Base-by-base conservation (phyloP, 1,284 basidiomycete species). In the Trichosporon faecale region DNA sequence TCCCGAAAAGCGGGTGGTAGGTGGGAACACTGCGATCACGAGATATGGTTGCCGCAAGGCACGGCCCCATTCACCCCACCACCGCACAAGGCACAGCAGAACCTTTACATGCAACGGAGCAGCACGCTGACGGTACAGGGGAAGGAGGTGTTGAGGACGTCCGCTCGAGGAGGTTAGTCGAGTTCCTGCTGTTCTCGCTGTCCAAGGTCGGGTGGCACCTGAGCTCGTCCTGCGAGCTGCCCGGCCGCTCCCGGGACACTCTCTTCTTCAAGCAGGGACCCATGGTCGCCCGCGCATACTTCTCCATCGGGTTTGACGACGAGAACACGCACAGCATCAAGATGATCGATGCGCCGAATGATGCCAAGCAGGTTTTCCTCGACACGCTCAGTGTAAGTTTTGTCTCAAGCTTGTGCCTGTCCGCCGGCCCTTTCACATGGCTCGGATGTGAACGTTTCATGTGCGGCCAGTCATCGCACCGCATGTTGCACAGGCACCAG, bases 131-230 rank as follows among this genome's bases (percentile, higher is more conserved):
- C 55, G 4, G n/a, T n/a, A 11, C 29, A 61, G 57, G 57, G 57
- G 57, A 61, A 31, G 57, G 27, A 7, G 57, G 33, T 23, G 44
- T 35, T 29, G 57, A 61, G 7, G 23, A 61, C 29, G 57, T 61
- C 29, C 57, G 57, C 57, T 61, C 66, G 35, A 18, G 18, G n/a
- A 55, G 66, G 18, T 40, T 67, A 57, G 60, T 67, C 66, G 66
- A 67, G 37, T 67, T 57, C 66, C 35, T 67, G 52, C 66, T 67
- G 18, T 67, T 67, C 40, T 67, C 66, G 25, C 66, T 67, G 29
- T 61, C 55, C 14, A 60, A 61, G 25, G 66, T 61, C 11, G 66
- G 66, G 5, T 67, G 66, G 66, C 35, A 60, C 25, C 55, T 67
- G 23, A 40, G 55, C n/a, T 18, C 60, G 14, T 44, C 66, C 2